Evolutionary conservation across 345 rosid genomes (phyloP), one percentile per base, ranked within the genome.

Genomic region (Lagerstroemia speciosa): DNA sequence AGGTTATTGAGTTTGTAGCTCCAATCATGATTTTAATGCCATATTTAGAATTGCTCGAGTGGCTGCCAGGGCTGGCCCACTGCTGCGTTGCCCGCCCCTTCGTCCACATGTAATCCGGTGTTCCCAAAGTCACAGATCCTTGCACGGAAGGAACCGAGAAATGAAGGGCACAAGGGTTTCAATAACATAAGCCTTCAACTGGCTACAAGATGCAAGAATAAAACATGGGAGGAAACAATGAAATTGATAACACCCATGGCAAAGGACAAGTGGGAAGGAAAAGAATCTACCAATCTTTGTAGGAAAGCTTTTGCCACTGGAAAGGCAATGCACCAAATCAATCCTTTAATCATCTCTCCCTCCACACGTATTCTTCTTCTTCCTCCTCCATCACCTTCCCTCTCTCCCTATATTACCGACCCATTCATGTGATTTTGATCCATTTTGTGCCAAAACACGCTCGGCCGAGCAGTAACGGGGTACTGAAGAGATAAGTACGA

Each of bases 311-410:
- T 62, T 12, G 3, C 24, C 5, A 16, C 27, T 8, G 20, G 53
- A 38, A 46, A 29, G 61, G 52, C 33, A 32, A 5, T 30, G 29
- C 48, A 32, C 63, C 52, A 58, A 12, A 31, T 16, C 0, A 0
- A 30, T 66, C 33, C 43, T 73, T 50, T 41, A 10, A 34, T 60
- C 34, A 1, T 38, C 76, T 22, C 73, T 76, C 73, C 79, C 19
- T 70, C 67, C 34, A 24, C 91, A 84, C 85, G 83, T 80, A 78
- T 79, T 87, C 85, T 77, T 72, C 78, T 46, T 69, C 69, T 17
- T 50, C 64, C 31, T 10, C 64, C 29, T 32, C 69, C 26, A 15
- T 61, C 22, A 4, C 72, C 36, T 16, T 55, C 32, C 36, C 52
- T 33, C 19, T 45, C 43, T 43, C 27, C 66, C 5, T 46, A 38